Evolutionary conservation across 2,329 filamentous ascomycete genomes (phyloP).

Genomic region (Penicillium sp.): DNA sequence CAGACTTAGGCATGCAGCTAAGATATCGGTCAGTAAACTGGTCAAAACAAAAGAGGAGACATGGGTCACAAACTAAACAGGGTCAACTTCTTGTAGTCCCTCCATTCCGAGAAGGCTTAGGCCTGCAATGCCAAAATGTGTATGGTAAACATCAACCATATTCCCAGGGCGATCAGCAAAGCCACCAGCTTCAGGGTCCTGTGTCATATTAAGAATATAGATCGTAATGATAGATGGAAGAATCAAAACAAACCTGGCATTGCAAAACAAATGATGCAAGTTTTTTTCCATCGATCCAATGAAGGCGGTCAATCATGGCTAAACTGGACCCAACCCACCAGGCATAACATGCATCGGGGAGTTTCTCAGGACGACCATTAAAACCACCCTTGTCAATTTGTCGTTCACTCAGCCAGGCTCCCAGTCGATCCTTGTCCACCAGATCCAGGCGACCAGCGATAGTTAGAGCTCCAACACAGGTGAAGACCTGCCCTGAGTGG

Average conservation of each 20-base stretch:
- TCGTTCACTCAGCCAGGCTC: slow-evolving; percentile 89
- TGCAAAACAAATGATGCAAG: slow-evolving; percentile 81
- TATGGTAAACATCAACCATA: slow-evolving; percentile 98
- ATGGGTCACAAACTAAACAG: slow-evolving; percentile 71
- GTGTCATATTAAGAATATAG: slow-evolving; percentile 28
- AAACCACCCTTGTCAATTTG: slow-evolving; percentile 86
- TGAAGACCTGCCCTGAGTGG: slow-evolving; percentile 94
- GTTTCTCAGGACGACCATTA: slow-evolving; percentile 93
- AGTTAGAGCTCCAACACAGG: slow-evolving; percentile 83
- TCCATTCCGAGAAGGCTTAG: slow-evolving; percentile 81
- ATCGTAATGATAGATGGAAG: not conserved
- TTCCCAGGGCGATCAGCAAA: slow-evolving; percentile 90
- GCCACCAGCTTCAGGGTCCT: slow-evolving; percentile 80
- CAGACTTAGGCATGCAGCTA: slow-evolving; percentile 74
- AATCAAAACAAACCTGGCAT: slow-evolving; percentile 67
- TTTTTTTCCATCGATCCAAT: slow-evolving; percentile 90
- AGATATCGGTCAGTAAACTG: slow-evolving; percentile 26
- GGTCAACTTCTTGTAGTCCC: slow-evolving; percentile 80
- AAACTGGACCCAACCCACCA: slow-evolving; percentile 98
- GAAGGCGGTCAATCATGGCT: slow-evolving; percentile 81
- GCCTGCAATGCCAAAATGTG: slow-evolving; percentile 84
- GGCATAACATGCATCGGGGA: slow-evolving; percentile 96
- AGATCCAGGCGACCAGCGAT: slow-evolving; percentile 83
- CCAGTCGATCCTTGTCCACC: slow-evolving; percentile 81
- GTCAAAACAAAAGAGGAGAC: not conserved